These are phyloP conservation scores for Craspedostauros australis DNA, from an alignment of 108 stramenopile species.

Conservation along the genomic window DNA sequence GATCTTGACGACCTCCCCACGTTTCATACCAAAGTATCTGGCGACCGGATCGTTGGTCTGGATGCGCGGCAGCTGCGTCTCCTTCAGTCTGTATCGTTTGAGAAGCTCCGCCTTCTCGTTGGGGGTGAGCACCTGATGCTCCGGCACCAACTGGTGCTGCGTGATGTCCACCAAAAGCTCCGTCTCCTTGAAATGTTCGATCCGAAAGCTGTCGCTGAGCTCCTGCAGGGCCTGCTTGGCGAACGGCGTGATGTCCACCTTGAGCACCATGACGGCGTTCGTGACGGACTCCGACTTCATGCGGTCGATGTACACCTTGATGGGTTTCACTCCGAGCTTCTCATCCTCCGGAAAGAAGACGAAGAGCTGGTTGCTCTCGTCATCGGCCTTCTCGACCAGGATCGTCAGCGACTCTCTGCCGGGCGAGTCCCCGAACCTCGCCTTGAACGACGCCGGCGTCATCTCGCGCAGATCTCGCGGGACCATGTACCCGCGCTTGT, in stretches of 20 bases:
- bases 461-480: constrained; percentile 77
- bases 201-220: constrained; percentile 76
- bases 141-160: constrained; percentile 92
- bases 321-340: constrained; percentile 91
- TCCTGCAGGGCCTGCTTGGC: constrained; percentile 90
- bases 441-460: constrained; percentile 70
- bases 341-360: constrained; percentile 96
- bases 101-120: constrained; percentile 94
- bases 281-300: constrained; percentile 79
- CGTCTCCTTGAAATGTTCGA: constrained; percentile 97
- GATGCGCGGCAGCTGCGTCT: constrained; percentile 97
- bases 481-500: constrained; percentile 89
- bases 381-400: constrained; percentile 85
- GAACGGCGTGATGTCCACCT: constrained; percentile 89
- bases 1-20: constrained; percentile 98
- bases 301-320: constrained; percentile 86
- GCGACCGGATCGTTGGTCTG: constrained; percentile 97
- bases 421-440: constrained; percentile 79
- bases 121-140: constrained; percentile 86
- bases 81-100: constrained; percentile 94
- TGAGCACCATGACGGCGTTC: constrained; percentile 87
- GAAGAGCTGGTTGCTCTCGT: constrained; percentile 85
- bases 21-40: constrained; percentile 96
- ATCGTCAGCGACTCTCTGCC: constrained; percentile 76
- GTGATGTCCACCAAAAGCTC: constrained; percentile 99